Conservation (phyloP, 805 yeast genomes). For the Grigorovia humatica region DNA sequence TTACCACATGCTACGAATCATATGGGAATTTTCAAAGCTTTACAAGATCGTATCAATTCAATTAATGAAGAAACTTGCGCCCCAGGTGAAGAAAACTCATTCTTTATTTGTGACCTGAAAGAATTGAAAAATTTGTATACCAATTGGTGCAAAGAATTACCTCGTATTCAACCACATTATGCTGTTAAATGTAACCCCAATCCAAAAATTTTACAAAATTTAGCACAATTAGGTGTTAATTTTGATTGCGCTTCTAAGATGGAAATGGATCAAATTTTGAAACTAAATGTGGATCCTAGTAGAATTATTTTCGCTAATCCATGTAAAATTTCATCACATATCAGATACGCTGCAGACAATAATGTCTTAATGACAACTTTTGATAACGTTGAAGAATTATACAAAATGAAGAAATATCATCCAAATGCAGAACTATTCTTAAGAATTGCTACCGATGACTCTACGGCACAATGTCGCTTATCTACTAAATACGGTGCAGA, state of each 20-base stretch:
- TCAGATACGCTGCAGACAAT: constrained; percentile 54
- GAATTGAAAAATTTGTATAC: constrained; percentile 50
- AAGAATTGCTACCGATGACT: constrained; percentile 84
- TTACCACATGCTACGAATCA: constrained; percentile 28
- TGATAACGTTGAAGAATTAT: constrained; percentile 78
- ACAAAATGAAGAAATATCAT: constrained; percentile 56
- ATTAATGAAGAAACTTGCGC: constrained; percentile 50
- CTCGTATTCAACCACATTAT: constrained; percentile 75
- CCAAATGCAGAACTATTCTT: constrained; percentile 63
- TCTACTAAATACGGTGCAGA: constrained; percentile 86
- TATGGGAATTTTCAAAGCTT: constrained; percentile 31
- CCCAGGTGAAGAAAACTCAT: constrained; percentile 76
- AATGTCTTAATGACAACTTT: constrained; percentile 70
- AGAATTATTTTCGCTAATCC: constrained; percentile 89
- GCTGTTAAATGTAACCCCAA: constrained; percentile 94
- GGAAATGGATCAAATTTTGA: constrained; percentile 63
- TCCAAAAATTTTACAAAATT: constrained; percentile 41
- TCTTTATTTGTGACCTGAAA: constrained; percentile 79
- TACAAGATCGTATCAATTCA: constrained; percentile 30
- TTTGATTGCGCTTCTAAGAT: constrained; percentile 90
- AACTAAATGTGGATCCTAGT: constrained; percentile 50
- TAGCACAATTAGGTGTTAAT: constrained; percentile 56
- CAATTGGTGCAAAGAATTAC: constrained; percentile 58
- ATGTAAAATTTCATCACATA: constrained; percentile 75
- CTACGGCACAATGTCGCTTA: constrained; percentile 73